Evolutionary conservation across 352 stramenopile species (phyloP), one percentile per base, ranked within the genome.

Genomic region (Phytopythium delawarense): DNA sequence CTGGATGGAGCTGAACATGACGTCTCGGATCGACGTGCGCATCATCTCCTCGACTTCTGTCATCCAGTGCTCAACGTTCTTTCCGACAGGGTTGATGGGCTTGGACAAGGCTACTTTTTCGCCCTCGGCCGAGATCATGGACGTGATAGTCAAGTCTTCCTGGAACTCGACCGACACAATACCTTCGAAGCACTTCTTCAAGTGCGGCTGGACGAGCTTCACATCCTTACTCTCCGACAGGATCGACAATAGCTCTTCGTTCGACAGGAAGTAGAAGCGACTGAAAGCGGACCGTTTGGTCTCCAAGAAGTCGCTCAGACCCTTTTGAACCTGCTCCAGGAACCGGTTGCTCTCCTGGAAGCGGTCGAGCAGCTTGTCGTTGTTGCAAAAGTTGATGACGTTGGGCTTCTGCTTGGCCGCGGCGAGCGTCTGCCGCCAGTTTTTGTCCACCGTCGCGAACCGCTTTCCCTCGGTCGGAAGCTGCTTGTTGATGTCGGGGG

Each of bases 401-500:
- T 81, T 79, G 1, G 89, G 91, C 52, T 98, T 98, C 0, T 76
- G 62, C 63, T 97, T 97, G 0, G 88, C 94, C 1, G 78, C 70
- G 2, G 75, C 75, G 23, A 98, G 79, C 3, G 91, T 98, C 50
- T 96, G 81, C 4, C 94, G 78, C 94, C 94, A 99, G 61, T 98
- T 98, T 61, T 98, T 98, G 64, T 98, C 95, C 7, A 98, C 94
- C 0, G 91, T 97, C 1, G 89, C 84, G 58, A 98, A 98, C 2
- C 94, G 83, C 63, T 98, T 98, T 9, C 91, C 93, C 65, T 98
- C 95, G 0, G 88, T 78, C 1, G 95, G 94, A 7, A 98, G 84
- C 63, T 98, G 95, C 67, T 98, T 98, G 71, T 98, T 98, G 66
- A 98, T 98, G 62, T 98, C 94, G 0, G 91, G 84, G 0, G 89